Percentiles rank a stretch among this genome's conserved stretches.
Evolutionary conservation across 352 stramenopile genomes (phyloP).

Genomic region (Phytophthora pisi): DNA sequence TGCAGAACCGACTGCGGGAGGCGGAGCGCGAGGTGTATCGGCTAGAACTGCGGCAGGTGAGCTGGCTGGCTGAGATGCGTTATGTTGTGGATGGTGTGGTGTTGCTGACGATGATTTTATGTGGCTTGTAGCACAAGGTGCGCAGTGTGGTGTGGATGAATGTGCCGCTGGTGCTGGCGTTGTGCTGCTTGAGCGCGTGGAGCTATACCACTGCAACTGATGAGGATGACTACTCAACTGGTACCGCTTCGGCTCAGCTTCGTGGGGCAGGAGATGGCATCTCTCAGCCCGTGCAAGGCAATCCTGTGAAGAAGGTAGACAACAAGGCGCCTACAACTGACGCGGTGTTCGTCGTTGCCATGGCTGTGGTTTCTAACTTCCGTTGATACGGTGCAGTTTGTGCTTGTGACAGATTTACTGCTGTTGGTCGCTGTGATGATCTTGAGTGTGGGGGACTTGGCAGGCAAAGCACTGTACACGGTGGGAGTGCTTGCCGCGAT

Average conservation of each 20-base stretch:
- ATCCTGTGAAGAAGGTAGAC: conserved; percentile 38
- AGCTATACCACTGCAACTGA: conserved; percentile 25
- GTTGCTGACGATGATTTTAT: neutral
- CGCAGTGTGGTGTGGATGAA: conserved; percentile 45
- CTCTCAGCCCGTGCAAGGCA: neutral
- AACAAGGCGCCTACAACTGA: neutral
- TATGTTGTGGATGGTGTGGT: neutral
- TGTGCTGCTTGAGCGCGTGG: conserved; percentile 51
- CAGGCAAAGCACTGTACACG: conserved; percentile 44
- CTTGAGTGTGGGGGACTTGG: conserved; percentile 40
- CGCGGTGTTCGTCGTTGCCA: too few relatives aligned
- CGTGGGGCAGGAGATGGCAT: conserved; percentile 16
- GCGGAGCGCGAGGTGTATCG: conserved; percentile 47
- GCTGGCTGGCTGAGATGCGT: neutral
- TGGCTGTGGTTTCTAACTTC: conserved; percentile 1
- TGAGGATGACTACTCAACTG: conserved; percentile 6
- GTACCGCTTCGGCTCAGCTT: conserved; percentile 13
- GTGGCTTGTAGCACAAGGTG: conserved; percentile 36
- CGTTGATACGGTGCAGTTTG: conserved; percentile 36
- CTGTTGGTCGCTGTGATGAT: conserved; percentile 51
- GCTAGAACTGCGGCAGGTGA: conserved; percentile 43
- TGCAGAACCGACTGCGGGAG: conserved; percentile 51
- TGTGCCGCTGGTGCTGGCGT: conserved; percentile 34
- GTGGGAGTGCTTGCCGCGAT: conserved; percentile 45
- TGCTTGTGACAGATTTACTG: conserved; percentile 52